These are phyloP conservation scores for Cenococcum geophilum DNA, from an alignment of 495 filamentous ascomycete genomes.

Conservation along the genomic window DNA sequence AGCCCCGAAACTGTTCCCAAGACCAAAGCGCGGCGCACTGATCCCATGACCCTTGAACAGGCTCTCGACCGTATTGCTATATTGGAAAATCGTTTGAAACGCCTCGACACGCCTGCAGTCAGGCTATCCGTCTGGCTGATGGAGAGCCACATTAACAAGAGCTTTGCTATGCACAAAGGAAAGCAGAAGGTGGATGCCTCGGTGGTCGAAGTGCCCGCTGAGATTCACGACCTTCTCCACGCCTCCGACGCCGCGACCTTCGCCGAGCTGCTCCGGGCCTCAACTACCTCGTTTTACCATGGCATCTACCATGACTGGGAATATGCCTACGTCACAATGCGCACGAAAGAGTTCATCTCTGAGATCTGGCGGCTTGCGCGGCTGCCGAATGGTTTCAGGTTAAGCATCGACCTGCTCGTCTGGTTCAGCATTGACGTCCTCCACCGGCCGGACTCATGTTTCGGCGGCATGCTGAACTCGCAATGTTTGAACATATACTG, in stretches of 20 bases:
- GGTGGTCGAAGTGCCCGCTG: background rate
- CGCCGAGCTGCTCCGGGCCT: background rate
- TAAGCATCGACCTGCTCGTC: background rate
- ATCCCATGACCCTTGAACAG: no score
- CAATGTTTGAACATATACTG: conserved; percentile 2
- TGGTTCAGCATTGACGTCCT: conserved; percentile 3
- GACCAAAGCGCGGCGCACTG: no score
- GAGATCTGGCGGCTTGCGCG: background rate
- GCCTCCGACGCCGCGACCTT: background rate
- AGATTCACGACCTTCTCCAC: background rate
- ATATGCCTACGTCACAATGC: background rate
- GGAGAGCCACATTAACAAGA: no score
- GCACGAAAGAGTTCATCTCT: background rate
- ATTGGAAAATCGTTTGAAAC: no score
- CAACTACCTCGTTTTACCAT: background rate
- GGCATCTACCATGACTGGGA: background rate
- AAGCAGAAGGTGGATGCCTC: background rate
- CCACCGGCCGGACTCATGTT: background rate
- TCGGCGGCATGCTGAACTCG: background rate
- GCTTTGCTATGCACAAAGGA: no score
- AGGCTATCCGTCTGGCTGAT: no score
- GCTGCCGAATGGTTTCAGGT: background rate
- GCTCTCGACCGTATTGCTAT: no score
- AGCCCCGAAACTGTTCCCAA: no score
- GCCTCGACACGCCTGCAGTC: no score